A percentile compares a stretch with the other conserved stretches of the same genome.
Evolutionary conservation across 345 rosid species (phyloP).

Genomic region (Eucalyptus erythrocorys): DNA sequence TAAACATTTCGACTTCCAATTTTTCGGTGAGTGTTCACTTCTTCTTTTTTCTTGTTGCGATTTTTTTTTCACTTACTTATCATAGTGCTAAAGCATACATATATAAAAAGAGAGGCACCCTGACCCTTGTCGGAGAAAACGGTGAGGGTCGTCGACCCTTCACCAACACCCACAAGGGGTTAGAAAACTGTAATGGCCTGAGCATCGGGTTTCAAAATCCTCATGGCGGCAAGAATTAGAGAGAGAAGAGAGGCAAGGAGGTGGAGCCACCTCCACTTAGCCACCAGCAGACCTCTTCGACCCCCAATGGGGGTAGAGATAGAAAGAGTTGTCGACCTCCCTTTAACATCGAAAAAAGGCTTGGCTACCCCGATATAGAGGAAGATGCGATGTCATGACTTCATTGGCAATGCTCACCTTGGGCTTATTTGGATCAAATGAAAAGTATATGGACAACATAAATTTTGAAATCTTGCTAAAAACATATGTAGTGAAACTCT

Average conservation of each 20-base stretch:
- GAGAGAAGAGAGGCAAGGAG: not conserved
- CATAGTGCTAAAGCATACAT: not conserved
- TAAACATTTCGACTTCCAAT: not conserved
- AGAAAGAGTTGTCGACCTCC: not conserved
- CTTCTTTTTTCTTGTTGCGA: not conserved
- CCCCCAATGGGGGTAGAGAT: not conserved
- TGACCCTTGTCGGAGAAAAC: not conserved
- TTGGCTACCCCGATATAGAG: not conserved
- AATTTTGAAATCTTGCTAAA: not conserved
- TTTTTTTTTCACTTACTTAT: too few species aligned
- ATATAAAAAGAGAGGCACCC: not conserved
- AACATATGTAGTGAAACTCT: not conserved
- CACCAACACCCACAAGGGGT: not conserved
- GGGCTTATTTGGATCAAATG: not conserved
- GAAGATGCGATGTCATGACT: not conserved
- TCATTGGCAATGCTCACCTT: not conserved
- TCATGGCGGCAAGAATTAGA: not conserved
- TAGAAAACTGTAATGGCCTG: accelerated
- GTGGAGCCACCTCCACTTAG: not conserved
- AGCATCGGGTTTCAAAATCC: not conserved
- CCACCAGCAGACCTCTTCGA: not conserved
- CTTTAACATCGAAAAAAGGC: not conserved
- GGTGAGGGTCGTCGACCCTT: not conserved
- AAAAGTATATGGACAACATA: not conserved
- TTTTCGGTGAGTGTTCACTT: not conserved